Evolutionary conservation across 2,329 filamentous ascomycete species (phyloP), one percentile per base, ranked within the genome.

Genomic region (Sporothrix phasma): DNA sequence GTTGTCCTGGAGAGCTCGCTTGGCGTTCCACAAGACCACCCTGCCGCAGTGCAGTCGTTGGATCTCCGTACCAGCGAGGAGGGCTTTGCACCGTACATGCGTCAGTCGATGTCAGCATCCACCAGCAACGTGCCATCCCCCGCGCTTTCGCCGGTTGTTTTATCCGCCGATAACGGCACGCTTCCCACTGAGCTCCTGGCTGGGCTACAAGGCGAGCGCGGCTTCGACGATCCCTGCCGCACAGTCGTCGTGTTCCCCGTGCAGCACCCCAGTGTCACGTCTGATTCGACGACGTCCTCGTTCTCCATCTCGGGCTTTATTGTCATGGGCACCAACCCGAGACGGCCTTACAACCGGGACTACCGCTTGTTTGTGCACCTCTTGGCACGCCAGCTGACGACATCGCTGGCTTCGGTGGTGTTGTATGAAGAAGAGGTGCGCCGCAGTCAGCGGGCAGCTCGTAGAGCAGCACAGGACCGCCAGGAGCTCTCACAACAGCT

Each of bases 361-460:
- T 94, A 93, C 70, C 84, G 84, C 67, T 78, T 93, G 0, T 94
- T 93, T 69, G 80, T 93, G 43, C 86, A 89, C 69, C 79, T 93
- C 0, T 76, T 93, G 5, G 87, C 86, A 54, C 82, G 89, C 24
- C 90, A 93, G 71, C 78, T 93, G 8, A 88, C 87, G 8, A 93
- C 89, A 0, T 91, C 89, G 0, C 81, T 93, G 73, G 89, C 89
- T 1, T 92, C 89, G 0, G 89, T 92, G 0, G 88, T 92, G 0
- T 75, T 94, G 1, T 92, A 92, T 65, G 89, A 93, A 72, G 89
- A 93, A 68, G 90, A 94, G 72, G 92, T 93, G 67, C 83, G 83
- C 65, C 81, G 88, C 66, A 88, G 88, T 0, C 86, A 91, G 73
- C 82, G 80, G 69, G 89, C 89, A 1, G 90, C 89, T 22, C 85